Percentiles rank a stretch among this genome's conserved stretches.
Conservation (phyloP, 2,329 filamentous ascomycete species). For the Botrytis hyacinthi region DNA sequence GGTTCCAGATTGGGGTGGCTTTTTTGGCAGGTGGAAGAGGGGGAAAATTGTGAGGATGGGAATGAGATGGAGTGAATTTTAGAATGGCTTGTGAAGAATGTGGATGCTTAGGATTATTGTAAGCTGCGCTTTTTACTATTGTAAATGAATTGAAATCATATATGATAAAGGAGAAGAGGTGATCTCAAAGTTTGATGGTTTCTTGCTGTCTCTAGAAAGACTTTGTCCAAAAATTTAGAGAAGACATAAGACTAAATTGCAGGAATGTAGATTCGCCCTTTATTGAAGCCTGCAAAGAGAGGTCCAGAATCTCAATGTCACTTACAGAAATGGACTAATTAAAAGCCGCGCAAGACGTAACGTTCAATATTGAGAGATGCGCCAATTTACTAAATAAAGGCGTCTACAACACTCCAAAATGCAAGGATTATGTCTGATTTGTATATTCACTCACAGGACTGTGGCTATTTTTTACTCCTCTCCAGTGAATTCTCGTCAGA, state of each 20-base stretch:
- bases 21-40: background rate
- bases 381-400: accelerated
- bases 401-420: background rate
- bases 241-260: too few species aligned
- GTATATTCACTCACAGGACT: background rate
- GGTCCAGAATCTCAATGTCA: background rate
- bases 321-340: background rate
- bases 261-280: background rate
- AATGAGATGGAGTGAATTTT: background rate
- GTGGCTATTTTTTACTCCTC: background rate
- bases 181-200: too few species aligned
- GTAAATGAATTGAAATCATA: too few species aligned
- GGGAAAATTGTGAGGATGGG: background rate
- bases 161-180: too few species aligned
- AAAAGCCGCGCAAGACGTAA: background rate
- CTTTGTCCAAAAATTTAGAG: too few species aligned
- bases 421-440: background rate
- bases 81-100: background rate
- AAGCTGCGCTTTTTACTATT: too few species aligned
- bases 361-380: background rate
- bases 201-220: too few species aligned
- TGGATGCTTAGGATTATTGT: background rate
- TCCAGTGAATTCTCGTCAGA: background rate
- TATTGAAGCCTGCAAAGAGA: background rate
- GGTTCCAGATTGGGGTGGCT: background rate